phyloP scores from a whole-genome alignment of 345 rosid species.

The Pugionium dolabratum region DNA sequence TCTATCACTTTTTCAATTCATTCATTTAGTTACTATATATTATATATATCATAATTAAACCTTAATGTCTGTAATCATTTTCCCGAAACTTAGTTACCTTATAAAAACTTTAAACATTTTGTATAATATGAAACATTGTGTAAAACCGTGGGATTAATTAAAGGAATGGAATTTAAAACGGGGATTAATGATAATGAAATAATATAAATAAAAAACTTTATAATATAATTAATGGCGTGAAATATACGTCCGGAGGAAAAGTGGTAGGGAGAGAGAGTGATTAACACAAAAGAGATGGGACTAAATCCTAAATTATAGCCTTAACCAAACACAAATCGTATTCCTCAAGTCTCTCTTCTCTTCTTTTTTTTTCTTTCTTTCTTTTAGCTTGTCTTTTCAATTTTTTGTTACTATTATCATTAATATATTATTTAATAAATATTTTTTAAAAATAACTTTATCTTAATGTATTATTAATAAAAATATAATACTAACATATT shows the following conservation, averaged over 20 bases:
- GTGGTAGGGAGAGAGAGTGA: conserved; percentile 35
- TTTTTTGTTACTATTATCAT: too few species aligned
- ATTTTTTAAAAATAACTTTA: too few species aligned
- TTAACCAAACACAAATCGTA: conserved; percentile 43
- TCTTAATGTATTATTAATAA: too few species aligned
- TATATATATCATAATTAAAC: neutral
- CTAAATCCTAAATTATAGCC: conserved; percentile 43
- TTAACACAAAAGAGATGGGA: conserved; percentile 45
- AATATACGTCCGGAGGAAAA: conserved; percentile 39
- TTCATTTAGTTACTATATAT: conserved; percentile 7
- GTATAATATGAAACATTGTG: neutral
- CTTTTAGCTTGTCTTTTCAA: neutral
- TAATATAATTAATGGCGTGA: conserved; percentile 35
- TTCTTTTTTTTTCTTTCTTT: neutral
- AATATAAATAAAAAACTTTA: neutral
- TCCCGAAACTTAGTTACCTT: neutral
- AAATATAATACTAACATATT: too few species aligned
- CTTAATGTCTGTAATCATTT: neutral
- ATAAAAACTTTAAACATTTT: neutral
- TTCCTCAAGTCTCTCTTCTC: conserved; percentile 29
- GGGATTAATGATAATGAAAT: neutral
- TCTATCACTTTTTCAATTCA: conserved; percentile 26
- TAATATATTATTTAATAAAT: too few species aligned
- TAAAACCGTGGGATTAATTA: neutral
- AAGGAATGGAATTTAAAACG: neutral